Evolutionary conservation across 2,329 filamentous ascomycete species (phyloP), one percentile per base, ranked within the genome.

Genomic region (Pseudocercospora eumusae): DNA sequence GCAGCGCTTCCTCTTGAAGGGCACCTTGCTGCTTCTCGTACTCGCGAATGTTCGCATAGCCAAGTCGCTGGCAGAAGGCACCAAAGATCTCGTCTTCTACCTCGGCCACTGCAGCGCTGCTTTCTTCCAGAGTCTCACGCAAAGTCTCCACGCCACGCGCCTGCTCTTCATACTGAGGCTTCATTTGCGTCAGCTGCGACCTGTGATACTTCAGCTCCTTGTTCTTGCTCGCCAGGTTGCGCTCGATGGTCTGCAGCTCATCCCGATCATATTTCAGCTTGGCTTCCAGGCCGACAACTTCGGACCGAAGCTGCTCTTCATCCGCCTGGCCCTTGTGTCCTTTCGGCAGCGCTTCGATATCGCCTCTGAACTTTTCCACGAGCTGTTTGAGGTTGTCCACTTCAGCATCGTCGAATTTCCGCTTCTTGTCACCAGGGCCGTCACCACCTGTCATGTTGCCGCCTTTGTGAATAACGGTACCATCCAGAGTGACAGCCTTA

Each of bases 381-480:
- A 91, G 82, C 65, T 87, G 88, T 70, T 88, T 85, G n/a, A 97
- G 81, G 63, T 91, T 91, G 67, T 96, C 91, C 28, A 97, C 86
- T 69, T 97, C 92, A 7, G 89, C 86, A 69, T 97, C 93, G 71
- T 96, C 93, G 78, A 96, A 98, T 57, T 90, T 86, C 10, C 75
- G 73, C 59, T 88, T 87, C 74, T 90, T 91, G 52, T 87, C 84
- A 50, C 89, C 86, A 0, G 87, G 88, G 28, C 92, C 89, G 64
- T 92, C 89, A 68, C 95, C 95, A 82, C 95, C 95, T 54, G 95
- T 98, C 89, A 99, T 98, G 57, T 96, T 83, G 72, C 95, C 95
- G 50, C 91, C 92, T 75, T 98, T 98, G 80, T 96, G 92, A 66
- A 99, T 97, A 64, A 99, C 89, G 59, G 89, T 93, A n/a, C 95